Base-by-base conservation (phyloP, 192 early-diverging fungal species). In the Phycomyces nitens region DNA sequence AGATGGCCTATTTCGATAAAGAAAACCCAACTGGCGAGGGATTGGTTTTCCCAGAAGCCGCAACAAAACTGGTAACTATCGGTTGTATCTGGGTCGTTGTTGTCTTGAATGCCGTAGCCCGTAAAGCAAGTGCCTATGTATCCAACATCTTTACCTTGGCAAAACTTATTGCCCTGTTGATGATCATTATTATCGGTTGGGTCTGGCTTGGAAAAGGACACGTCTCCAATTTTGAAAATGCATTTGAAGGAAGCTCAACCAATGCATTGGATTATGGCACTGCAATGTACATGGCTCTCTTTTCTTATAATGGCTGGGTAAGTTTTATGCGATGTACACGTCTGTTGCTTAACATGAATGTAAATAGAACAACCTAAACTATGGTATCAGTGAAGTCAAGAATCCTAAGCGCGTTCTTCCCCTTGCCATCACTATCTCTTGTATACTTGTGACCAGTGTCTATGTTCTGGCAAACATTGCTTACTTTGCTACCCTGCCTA, bases 381-480 rank as follows among this genome's bases (percentile, higher is more conserved):
- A 90, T 66, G 85, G 85, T 58, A 80, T 90, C 56, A 83, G 86
- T 50, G 92, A 94, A 81, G 85, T 94, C 72, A 86, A 89, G 66
- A 82, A 82, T 44, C 92, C 92, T 26, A 75, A 82, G 7, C 83
- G 81, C 22, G 88, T 88, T 55, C 66, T 93, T 39, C 90, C 89
- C 15, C 77, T 85, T 60, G 88, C 89, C 8, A 87, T 88, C 20
- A 84, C 86, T 58, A 80, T 87, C 2, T 82, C 87, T 0, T 80
- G 91, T 15, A 69, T 68, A 5, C 67, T 89, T 29, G 83, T 89
- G n/a, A 85, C 86, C 1, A 62, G 80, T 16, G 82, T 89, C 8
- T 94, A 94, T 69, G 75, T 92, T 0, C 67, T 92, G 65, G 87
- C 86, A 49, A 92, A 93, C 66, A 82, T 89, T 5, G 88, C 92